A percentile compares a stretch with the other conserved stretches of the same genome.
Conservation (phyloP, 1,284 basidiomycete species). For the Pseudozyma thailandica region DNA sequence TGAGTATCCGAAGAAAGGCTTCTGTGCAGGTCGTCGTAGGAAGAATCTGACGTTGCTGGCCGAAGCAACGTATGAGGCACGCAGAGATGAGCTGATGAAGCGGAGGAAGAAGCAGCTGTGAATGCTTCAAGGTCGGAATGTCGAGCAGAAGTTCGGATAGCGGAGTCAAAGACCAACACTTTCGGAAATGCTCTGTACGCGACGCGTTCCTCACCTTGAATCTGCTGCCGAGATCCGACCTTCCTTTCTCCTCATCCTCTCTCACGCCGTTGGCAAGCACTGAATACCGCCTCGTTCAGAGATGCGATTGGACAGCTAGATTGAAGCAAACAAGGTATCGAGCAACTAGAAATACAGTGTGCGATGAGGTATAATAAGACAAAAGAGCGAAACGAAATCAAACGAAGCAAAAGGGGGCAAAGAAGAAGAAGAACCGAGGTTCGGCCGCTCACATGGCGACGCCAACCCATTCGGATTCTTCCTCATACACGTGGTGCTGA, state of each 20-base stretch:
- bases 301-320: neutral
- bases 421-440: slow-evolving; percentile 3
- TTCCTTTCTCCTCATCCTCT: too few relatives aligned
- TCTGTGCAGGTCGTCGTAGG: too few relatives aligned
- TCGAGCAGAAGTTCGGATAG: slow-evolving; percentile 23
- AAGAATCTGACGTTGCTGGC: too few relatives aligned
- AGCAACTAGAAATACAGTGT: slow-evolving; percentile 12
- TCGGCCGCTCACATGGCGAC: slow-evolving; percentile 38
- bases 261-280: neutral
- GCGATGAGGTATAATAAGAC: neutral
- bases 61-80: too few relatives aligned
- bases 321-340: neutral
- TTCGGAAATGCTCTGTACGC: slow-evolving; percentile 27
- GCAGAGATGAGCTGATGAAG: too few relatives aligned
- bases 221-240: neutral
- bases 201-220: slow-evolving; percentile 41
- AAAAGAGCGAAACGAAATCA: neutral
- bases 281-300: neutral
- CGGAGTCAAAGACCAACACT: slow-evolving; percentile 34
- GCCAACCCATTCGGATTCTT: slow-evolving; percentile 41
- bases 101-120: too few relatives aligned
- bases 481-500: slow-evolving; percentile 7
- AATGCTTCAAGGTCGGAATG: neutral
- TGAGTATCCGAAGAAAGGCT: too few relatives aligned
- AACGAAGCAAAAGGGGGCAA: neutral